Evolutionary conservation across 192 early-diverging fungal genomes (phyloP), one percentile per base, ranked within the genome.

Genomic region (Paraglomus brasilianum): DNA sequence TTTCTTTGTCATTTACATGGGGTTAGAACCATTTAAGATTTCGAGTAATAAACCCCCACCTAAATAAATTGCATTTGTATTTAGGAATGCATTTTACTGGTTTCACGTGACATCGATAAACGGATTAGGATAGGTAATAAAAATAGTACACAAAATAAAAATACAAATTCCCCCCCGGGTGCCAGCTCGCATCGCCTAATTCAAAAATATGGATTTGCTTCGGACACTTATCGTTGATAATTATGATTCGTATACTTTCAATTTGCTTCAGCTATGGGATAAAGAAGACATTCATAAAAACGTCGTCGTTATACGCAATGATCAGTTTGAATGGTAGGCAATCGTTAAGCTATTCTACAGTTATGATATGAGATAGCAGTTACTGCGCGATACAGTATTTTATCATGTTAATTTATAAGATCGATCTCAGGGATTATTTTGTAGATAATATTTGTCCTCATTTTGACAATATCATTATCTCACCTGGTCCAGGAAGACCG

Each of bases 211-310:
- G 30, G 30, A 30, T 30, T 30, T 30, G 30, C 30, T 30, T 30
- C 75, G 86, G 11, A 86, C 87, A 0, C 75, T 98, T 21, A 89
- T 98, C 53, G 86, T 98, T 55, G 96, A 98, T 78, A 96, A 98
- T 82, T 96, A 96, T 73, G 96, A 98, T 77, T 96, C 94, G 13
- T 98, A 98, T 74, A 98, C 96, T 1, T 93, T 94, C 79, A 98
- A 98, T 75, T 81, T 98, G n/a, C 74, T 91, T 56, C 92, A 94
- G 72, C 80, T 94, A 24, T 86, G 84, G 49, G 60, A 71, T 8
- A 46, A 1, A 43, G 51, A 68, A 53, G 22, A 55, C 42, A 42
- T 24, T 39, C 8, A 7, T n/a, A 36, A 58, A 44, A 75, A 85
- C 38, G 86, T 94, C 0, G 80, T 96, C 5, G 91, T 97, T 36